phyloP scores from a whole-genome alignment of 345 rosid genomes.

The Hibiscus syriacus region DNA sequence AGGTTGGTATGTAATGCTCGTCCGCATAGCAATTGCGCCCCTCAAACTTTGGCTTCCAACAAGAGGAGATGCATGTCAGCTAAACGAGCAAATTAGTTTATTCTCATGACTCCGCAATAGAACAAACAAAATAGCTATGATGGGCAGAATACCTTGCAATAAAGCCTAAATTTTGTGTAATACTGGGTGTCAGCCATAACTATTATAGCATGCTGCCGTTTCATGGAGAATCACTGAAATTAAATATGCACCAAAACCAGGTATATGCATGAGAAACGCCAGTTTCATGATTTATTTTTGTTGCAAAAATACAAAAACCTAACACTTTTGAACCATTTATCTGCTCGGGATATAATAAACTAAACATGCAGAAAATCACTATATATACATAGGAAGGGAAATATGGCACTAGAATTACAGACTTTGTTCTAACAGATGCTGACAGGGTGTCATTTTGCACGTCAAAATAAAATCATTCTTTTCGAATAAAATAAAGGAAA shows the following conservation, averaged over 20 bases:
- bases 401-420: too few species aligned
- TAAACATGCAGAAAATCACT: too few species aligned
- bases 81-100: not conserved
- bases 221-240: slow-evolving; percentile 73
- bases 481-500: too few species aligned
- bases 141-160: slow-evolving; percentile 41
- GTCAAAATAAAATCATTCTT: too few species aligned
- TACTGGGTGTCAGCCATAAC: slow-evolving; percentile 56
- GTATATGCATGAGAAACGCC: too few species aligned
- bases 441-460: too few species aligned
- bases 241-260: too few species aligned
- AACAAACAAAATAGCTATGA: not conserved
- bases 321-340: too few species aligned
- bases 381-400: too few species aligned
- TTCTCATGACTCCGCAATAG: too few species aligned
- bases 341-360: too few species aligned
- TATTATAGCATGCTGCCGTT: slow-evolving; percentile 61
- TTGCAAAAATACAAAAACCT: not conserved
- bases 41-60: slow-evolving; percentile 52
- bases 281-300: not conserved
- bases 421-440: too few species aligned
- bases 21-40: slow-evolving; percentile 62
- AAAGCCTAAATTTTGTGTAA: slow-evolving; percentile 50
- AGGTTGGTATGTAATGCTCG: slow-evolving; percentile 65
- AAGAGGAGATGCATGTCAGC: slow-evolving; percentile 2